Conservation (phyloP, 257 asterid species). For the Nicotiana sylvestris region DNA sequence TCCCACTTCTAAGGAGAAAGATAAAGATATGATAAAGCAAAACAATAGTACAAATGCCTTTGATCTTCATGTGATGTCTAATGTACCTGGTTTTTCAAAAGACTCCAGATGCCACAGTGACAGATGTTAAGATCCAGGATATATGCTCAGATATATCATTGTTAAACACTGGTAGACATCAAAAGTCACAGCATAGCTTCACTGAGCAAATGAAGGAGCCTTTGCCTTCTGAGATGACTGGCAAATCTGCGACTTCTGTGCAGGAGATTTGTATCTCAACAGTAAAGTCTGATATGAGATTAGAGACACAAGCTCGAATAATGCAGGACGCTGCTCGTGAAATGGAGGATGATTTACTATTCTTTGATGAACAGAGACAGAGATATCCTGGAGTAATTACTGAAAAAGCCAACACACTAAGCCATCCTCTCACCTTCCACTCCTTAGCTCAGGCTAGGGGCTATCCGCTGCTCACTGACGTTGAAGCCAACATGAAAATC, state of each 20-base stretch:
- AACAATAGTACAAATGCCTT: conserved; percentile 22
- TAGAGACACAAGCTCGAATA: conserved; percentile 23
- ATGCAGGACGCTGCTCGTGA: conserved; percentile 28
- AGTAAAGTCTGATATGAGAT: conserved; percentile 29
- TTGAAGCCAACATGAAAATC: conserved; percentile 38
- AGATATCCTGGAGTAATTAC: conserved; percentile 34
- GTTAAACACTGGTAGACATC: conserved; percentile 43
- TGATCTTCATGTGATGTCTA: conserved; percentile 32
- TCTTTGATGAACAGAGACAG: too few species aligned
- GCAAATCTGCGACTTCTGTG: conserved; percentile 21
- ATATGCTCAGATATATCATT: conserved; percentile 45
- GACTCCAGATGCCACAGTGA: conserved; percentile 20
- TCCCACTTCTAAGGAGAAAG: conserved; percentile 31
- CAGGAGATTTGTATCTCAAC: conserved; percentile 18
- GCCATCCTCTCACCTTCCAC: conserved; percentile 29
- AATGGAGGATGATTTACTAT: conserved; percentile 41
- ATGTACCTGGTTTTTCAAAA: conserved; percentile 31
- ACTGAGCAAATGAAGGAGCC: conserved; percentile 38
- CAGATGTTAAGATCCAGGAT: conserved; percentile 30
- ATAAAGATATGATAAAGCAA: conserved; percentile 12
- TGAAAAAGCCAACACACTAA: conserved; percentile 26
- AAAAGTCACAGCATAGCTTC: conserved; percentile 27
- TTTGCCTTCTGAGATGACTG: conserved; percentile 25
- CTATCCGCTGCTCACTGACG: conserved; percentile 25
- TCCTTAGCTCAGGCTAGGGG: conserved; percentile 32